Base-by-base conservation (phyloP, 441 rosid species). In the Pelargonium cotyledonis region DNA sequence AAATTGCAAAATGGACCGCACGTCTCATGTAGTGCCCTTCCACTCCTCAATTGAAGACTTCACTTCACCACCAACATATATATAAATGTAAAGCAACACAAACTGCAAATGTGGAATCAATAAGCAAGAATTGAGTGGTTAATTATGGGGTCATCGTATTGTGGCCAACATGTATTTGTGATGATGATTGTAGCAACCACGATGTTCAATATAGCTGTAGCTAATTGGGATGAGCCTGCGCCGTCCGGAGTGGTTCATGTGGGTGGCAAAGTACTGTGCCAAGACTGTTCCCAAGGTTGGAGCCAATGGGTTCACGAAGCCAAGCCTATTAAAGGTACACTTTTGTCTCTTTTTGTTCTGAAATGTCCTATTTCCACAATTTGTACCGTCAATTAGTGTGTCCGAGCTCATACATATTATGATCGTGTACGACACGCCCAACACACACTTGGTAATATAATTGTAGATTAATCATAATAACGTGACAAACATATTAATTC, bases 241-340 rank as follows among this genome's bases (percentile, higher is more conserved):
- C 67, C 9, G 29, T 18, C 14, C 3, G 76, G 79, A 51, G 72
- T 76, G 69, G 76, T 88, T 23, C 89, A 85, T 69, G 84, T 88
- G n/a, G 72, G 78, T 16, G 97, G 96, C 0, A 81, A 83, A 75
- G 89, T 91, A 0, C 43, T 84, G 76, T 91, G 94, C 77, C 97
- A 89, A 70, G 95, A 89, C 70, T 91, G 97, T 81, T 65, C 83
- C 72, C 82, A 86, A 58, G 77, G 81, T 78, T 89, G 84, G 60
- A 68, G 73, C 6, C 78, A 89, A 31, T 91, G 93, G 91, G 70
- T 80, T 26, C 70, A 72, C 51, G 93, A 89, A 1, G 79, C 82
- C 44, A 71, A 72, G 15, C 89, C 95, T 65, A 84, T 91, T 65
- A 86, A 89, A 86, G 94, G 96, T 87, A 19, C 21, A 3, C 5